Evolutionary conservation across 805 yeast species (phyloP), one percentile per base, ranked within the genome.

Genomic region (Kodamaea fukazawae): DNA sequence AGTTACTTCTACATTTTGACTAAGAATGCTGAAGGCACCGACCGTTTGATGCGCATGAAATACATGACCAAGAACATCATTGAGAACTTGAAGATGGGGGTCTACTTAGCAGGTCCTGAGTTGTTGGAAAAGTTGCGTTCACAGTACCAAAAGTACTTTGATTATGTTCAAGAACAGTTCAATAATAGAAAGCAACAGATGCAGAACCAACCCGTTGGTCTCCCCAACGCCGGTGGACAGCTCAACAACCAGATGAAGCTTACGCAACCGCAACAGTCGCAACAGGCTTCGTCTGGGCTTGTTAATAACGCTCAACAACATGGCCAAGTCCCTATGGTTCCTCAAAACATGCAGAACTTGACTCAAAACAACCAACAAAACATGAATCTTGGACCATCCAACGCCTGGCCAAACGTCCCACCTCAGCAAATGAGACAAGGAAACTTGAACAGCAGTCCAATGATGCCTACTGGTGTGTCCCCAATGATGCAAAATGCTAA

Each of bases 1-100:
- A 88, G 95, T 27, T 81, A 85, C 54, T 86, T 86, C 52, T 88
- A 77, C 54, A 75, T 83, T 43, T 69, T 86, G 44, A 84, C 95
- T 1, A 79, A 82, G 50, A 85, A 84, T 57, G 75, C 72, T 35
- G 86, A 81, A 36, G 90, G 86, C 7, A 83, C 95, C 1, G 80
- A 78, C 52, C 76, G 86, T 49, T 74, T 89, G 43, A 72, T 89
- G 44, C 90, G 85, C 55, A 78, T 86, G 71, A 81, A 87, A 60
- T 74, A 79, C 44, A 82, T 87, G 82, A 79, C 86, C 32, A 82
- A 79, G 53, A 84, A 82, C 55, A 84, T 87, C 44, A 63, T 82
- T 49, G 93, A 86, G 37, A 80, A 76, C 33, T 67, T 87, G 48
- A 75, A 80, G 42, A 71, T 78, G 46, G 83, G 83, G 4, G 67